Percentiles rank a stretch among this genome's conserved stretches.
Conservation (phyloP, 2,329 filamentous ascomycete species). For the Setomelanomma holmii region DNA sequence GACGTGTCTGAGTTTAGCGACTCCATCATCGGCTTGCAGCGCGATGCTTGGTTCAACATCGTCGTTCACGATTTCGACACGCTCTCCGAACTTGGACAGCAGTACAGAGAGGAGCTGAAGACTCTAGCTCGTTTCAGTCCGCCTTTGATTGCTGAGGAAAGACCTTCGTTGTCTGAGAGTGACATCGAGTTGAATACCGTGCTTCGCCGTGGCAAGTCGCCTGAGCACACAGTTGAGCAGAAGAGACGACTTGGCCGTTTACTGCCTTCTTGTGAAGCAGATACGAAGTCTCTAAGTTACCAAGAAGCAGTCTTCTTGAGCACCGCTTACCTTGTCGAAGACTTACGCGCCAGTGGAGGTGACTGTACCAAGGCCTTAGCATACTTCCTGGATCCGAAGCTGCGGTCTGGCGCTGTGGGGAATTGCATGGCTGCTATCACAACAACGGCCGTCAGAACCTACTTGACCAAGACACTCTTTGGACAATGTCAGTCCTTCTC, state of each 20-base stretch:
- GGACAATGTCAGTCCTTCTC: slow-evolving; percentile 80
- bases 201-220: slow-evolving; percentile 82
- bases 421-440: slow-evolving; percentile 69
- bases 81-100: slow-evolving; percentile 74
- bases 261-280: slow-evolving; percentile 76
- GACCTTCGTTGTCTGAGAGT: slow-evolving; percentile 89
- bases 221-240: slow-evolving; percentile 78
- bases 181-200: slow-evolving; percentile 97
- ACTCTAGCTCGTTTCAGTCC: slow-evolving; percentile 87
- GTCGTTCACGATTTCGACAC: slow-evolving; percentile 89
- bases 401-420: slow-evolving; percentile 66
- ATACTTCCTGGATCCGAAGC: slow-evolving; percentile 94
- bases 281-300: slow-evolving; percentile 85
- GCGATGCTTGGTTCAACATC: slow-evolving; percentile 98
- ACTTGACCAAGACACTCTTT: slow-evolving; percentile 76
- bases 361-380: slow-evolving; percentile 88
- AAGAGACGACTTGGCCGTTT: slow-evolving; percentile 78
- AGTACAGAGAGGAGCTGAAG: slow-evolving; percentile 77
- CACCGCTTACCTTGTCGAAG: slow-evolving; percentile 88
- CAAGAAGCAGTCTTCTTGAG: slow-evolving; percentile 92
- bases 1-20: slow-evolving; percentile 64
- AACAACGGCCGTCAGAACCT: slow-evolving; percentile 76
- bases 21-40: slow-evolving; percentile 70
- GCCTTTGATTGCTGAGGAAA: slow-evolving; percentile 85
- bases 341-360: slow-evolving; percentile 81